A percentile compares a stretch with the other conserved stretches of the same genome.
Conservation (phyloP, 768 basidiomycete genomes). For the Galerina sulciceps region DNA sequence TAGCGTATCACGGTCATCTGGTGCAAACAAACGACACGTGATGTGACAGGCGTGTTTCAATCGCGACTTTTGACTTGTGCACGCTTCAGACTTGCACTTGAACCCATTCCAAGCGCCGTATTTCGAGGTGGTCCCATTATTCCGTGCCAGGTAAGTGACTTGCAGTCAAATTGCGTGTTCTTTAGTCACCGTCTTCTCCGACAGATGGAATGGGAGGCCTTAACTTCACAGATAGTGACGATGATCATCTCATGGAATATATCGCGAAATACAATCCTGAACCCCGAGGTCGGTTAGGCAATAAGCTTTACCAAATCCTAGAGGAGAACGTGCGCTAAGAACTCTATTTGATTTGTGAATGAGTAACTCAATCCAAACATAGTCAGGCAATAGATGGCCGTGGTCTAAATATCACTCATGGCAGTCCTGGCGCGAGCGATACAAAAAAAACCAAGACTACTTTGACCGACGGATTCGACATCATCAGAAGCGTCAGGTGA, state of each 20-base stretch:
- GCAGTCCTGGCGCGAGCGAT: conserved; percentile 71
- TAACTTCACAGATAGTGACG: conserved; percentile 20
- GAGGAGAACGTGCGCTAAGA: conserved; percentile 44
- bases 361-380: not conserved
- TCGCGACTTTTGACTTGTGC: too few relatives aligned
- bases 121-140: not conserved
- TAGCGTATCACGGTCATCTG: not conserved
- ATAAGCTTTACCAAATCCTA: conserved; percentile 44
- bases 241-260: conserved; percentile 19
- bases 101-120: not conserved
- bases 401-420: conserved; percentile 58
- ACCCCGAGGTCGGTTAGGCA: conserved; percentile 47
- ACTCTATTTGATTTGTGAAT: too few relatives aligned
- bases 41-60: conserved; percentile 4
- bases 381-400: conserved; percentile 40
- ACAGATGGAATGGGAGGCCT: not conserved
- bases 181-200: not conserved
- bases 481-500: not conserved
- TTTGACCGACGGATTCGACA: conserved; percentile 48
- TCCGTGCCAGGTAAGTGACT: not conserved
- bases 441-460: conserved; percentile 43
- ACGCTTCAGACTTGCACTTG: not conserved
- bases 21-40: not conserved
- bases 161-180: not conserved
- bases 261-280: conserved; percentile 52